Conservation (phyloP, 129 eudicot species). For the Saposhnikovia divaricata region DNA sequence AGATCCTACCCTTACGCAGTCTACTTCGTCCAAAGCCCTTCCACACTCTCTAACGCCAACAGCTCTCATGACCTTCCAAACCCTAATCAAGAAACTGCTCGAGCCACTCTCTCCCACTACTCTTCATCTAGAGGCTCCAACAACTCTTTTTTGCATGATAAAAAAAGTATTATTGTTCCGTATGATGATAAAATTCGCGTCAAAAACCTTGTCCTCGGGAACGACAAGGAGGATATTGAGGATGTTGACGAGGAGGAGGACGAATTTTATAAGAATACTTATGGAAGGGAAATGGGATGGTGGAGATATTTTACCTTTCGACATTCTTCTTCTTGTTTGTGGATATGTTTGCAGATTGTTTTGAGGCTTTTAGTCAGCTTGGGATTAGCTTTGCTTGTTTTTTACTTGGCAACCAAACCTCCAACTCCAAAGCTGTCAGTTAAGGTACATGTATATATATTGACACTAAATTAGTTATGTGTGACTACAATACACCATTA, state of each 20-base stretch:
- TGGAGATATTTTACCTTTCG: slow-evolving; percentile 43
- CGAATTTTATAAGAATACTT: background rate
- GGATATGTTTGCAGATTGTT: slow-evolving; percentile 62
- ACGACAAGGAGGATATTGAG: slow-evolving; percentile 15
- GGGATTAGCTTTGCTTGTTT: slow-evolving; percentile 57
- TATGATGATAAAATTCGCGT: slow-evolving; percentile 21
- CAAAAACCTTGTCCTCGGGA: background rate
- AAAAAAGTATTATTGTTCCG: slow-evolving; percentile 13
- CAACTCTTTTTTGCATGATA: slow-evolving; percentile 37
- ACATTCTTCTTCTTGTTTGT: slow-evolving; percentile 40
- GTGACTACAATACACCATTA: too few relatives aligned
- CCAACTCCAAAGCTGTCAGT: slow-evolving; percentile 48
- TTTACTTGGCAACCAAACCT: slow-evolving; percentile 65
- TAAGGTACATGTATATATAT: slow-evolving; percentile 24
- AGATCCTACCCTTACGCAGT: slow-evolving; percentile 39
- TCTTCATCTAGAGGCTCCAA: slow-evolving; percentile 70
- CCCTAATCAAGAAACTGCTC: slow-evolving; percentile 14
- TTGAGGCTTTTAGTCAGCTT: slow-evolving; percentile 66
- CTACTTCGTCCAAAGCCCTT: slow-evolving; percentile 71
- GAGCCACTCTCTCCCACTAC: slow-evolving; percentile 44
- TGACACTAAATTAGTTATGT: too few relatives aligned
- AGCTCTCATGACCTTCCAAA: slow-evolving; percentile 16
- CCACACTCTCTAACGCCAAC: slow-evolving; percentile 35
- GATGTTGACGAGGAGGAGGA: slow-evolving; percentile 17
- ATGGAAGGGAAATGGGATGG: slow-evolving; percentile 21